A percentile compares a stretch with the other conserved stretches of the same genome.
These are phyloP conservation scores for Arabis alpina DNA, from an alignment of 345 rosid species.

Conservation along the genomic window DNA sequence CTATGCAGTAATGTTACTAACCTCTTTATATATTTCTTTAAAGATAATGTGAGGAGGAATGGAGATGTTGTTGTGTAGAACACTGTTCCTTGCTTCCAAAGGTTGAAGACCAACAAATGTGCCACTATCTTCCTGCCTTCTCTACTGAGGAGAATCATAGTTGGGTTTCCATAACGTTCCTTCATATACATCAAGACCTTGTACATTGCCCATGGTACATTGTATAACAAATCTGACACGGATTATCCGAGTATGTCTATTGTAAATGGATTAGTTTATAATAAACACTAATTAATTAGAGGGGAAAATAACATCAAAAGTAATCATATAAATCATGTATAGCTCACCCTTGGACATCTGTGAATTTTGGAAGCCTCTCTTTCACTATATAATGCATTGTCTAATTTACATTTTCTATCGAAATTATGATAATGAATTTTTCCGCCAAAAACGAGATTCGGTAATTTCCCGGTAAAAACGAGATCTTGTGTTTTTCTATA, in stretches of 20 bases:
- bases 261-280: constrained; percentile 10
- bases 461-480: constrained; percentile 58
- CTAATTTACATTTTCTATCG: not conserved
- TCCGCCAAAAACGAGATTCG: constrained; percentile 40
- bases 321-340: not conserved
- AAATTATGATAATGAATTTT: too few relatives aligned
- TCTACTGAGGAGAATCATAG: constrained; percentile 44
- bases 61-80: too few relatives aligned
- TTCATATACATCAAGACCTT: constrained; percentile 85
- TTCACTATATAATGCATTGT: constrained; percentile 85
- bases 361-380: constrained; percentile 79
- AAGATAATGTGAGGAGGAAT: too few relatives aligned
- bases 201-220: constrained; percentile 97
- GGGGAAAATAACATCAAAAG: not conserved
- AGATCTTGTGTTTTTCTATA: too few relatives aligned
- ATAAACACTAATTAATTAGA: not conserved
- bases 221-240: constrained; percentile 62
- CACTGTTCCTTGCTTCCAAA: too few relatives aligned
- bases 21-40: too few relatives aligned
- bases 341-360: constrained; percentile 64
- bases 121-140: too few relatives aligned
- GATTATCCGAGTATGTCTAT: constrained; percentile 68
- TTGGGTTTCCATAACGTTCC: constrained; percentile 89
- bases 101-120: too few relatives aligned
- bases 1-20: too few relatives aligned